These are phyloP conservation scores for Dissophora globulifera DNA, from an alignment of 192 early-diverging fungal species.

Conservation along the genomic window DNA sequence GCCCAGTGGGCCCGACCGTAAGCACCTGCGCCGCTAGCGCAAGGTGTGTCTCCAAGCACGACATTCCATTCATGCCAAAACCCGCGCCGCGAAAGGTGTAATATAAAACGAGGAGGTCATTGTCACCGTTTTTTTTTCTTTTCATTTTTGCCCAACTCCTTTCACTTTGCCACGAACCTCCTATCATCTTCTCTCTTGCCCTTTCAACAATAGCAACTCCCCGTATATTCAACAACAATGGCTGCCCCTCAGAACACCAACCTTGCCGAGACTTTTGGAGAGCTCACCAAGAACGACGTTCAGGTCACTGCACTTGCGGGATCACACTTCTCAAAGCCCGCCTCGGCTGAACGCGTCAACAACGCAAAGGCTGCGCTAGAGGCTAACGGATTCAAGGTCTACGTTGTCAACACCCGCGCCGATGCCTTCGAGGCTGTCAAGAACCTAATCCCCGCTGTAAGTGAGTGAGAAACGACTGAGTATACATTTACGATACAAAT, in stretches of 20 bases:
- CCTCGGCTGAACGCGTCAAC: constrained; percentile 35
- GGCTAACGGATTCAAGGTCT: constrained; percentile 49
- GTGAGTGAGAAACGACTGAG: not conserved
- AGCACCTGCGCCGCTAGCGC: too few species aligned
- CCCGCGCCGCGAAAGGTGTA: too few species aligned
- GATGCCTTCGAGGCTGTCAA: constrained; percentile 52
- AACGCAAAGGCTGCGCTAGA: constrained; percentile 53
- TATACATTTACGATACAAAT: not conserved
- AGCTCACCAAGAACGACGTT: constrained; percentile 19
- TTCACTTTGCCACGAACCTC: not conserved
- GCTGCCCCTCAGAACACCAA: constrained; percentile 43
- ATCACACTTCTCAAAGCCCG: constrained; percentile 30
- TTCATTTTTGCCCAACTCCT: too few species aligned
- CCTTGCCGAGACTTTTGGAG: constrained; percentile 26
- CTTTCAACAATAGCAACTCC: not conserved
- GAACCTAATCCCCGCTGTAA: constrained; percentile 49
- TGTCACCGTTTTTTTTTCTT: too few species aligned
- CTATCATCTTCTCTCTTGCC: not conserved
- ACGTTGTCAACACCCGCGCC: constrained; percentile 38
- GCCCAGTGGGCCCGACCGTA: too few species aligned
- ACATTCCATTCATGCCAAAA: too few species aligned
- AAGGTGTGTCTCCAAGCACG: too few species aligned
- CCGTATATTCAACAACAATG: constrained; percentile 21
- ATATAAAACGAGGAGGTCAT: too few species aligned
- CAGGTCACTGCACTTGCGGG: constrained; percentile 4